A percentile compares a stretch with the other conserved stretches of the same genome.
phyloP scores from a whole-genome alignment of 2,329 filamentous ascomycete genomes.

The Fusarium sp. region DNA sequence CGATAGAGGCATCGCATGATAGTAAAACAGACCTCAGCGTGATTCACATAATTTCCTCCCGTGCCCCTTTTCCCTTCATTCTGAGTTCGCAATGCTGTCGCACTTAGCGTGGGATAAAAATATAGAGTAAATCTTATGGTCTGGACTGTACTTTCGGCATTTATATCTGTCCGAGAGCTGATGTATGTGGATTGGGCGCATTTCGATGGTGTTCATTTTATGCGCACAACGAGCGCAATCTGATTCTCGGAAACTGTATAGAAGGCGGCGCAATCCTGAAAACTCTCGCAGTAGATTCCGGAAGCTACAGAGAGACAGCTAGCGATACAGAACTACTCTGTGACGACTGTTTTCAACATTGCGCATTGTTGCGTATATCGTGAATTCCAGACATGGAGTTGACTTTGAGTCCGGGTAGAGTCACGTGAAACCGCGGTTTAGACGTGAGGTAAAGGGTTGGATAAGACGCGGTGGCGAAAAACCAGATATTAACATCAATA shows the following conservation, averaged over 20 bases:
- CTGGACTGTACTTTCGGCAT: neutral
- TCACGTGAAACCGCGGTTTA: conserved; percentile 43
- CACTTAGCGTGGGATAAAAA: neutral
- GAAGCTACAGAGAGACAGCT: neutral
- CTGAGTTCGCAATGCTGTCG: neutral
- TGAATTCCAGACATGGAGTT: conserved; percentile 15
- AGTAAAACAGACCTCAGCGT: conserved; percentile 22
- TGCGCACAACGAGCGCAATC: conserved; percentile 17
- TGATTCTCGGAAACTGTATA: neutral
- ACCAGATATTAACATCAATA: conserved; percentile 7
- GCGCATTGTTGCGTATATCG: conserved; percentile 5
- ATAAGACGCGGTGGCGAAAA: conserved; percentile 20
- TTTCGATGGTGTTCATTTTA: conserved; percentile 17
- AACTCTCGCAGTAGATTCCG: conserved; percentile 28
- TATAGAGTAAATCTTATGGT: too few relatives aligned
- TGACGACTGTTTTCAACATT: conserved; percentile 10
- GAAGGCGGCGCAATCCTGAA: conserved; percentile 5
- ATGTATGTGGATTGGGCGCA: conserved; percentile 18
- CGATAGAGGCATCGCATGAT: conserved; percentile 32
- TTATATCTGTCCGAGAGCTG: neutral
- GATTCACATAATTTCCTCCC: neutral
- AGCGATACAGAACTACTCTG: neutral
- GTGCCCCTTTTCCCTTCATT: neutral
- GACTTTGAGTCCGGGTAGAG: neutral
- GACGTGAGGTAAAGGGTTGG: neutral